These are phyloP conservation scores for Colletotrichum paranaense DNA, from an alignment of 2,329 filamentous ascomycete genomes.

Conservation along the genomic window DNA sequence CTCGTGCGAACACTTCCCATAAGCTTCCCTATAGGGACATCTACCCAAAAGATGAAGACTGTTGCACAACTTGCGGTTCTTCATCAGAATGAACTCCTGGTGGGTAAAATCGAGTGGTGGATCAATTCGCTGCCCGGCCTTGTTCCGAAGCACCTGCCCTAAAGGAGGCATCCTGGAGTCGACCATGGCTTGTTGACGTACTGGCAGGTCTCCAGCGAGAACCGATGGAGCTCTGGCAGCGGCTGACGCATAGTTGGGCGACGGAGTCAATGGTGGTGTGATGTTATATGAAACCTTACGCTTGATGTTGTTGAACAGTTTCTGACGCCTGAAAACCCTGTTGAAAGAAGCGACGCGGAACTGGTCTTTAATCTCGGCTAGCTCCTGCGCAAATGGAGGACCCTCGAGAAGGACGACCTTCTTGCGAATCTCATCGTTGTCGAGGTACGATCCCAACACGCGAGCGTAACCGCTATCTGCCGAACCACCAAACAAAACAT, in stretches of 20 bases:
- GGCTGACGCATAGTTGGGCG: constrained; percentile 36
- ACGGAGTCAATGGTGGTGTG: constrained; percentile 38
- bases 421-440: constrained; percentile 39
- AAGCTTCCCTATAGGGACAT: constrained; percentile 28
- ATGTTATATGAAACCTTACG: constrained; percentile 37
- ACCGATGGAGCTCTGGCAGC: constrained; percentile 16
- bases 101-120: constrained; percentile 36
- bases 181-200: neutral
- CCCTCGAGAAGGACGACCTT: constrained; percentile 52
- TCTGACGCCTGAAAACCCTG: constrained; percentile 41
- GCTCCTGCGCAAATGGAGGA: constrained; percentile 49
- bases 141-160: constrained; percentile 38
- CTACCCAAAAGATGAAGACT: constrained; percentile 44
- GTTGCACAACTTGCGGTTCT: constrained; percentile 47
- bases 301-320: constrained; percentile 36
- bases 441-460: constrained; percentile 46
- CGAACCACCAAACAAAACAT: constrained; percentile 53
- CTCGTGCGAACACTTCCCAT: constrained; percentile 40
- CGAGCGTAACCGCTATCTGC: constrained; percentile 56
- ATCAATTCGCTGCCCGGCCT: constrained; percentile 44
- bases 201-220: neutral
- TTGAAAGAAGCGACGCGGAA: constrained; percentile 41
- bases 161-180: neutral
- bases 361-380: constrained; percentile 44
- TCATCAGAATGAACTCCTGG: constrained; percentile 40